These are phyloP conservation scores for Trametopsis cervina DNA, from an alignment of 768 basidiomycete species.

Conservation along the genomic window DNA sequence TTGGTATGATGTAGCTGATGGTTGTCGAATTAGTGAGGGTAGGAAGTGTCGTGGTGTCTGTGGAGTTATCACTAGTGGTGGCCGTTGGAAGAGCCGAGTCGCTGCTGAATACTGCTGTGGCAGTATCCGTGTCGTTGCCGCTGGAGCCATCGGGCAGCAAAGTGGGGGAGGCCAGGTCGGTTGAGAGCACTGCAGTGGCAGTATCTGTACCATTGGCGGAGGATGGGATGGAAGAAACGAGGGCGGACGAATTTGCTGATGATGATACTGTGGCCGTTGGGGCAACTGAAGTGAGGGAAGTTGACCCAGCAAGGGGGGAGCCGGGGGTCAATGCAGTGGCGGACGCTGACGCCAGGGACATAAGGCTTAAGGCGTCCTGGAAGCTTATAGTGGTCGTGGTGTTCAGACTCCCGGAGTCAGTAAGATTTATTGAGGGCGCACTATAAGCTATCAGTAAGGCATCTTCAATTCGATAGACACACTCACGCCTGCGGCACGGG, in stretches of 20 bases:
- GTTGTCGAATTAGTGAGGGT: neutral
- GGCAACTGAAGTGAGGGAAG: conserved; percentile 1
- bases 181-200: neutral
- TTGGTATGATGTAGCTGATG: neutral
- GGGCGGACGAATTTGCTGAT: neutral
- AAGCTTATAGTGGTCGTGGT: neutral
- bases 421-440: neutral
- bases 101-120: neutral
- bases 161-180: neutral
- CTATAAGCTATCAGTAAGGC: neutral
- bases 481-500: conserved; percentile 2
- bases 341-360: neutral
- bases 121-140: neutral
- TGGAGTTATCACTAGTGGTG: neutral
- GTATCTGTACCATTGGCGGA: neutral
- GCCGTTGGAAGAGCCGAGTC: neutral
- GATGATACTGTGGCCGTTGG: neutral
- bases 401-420: neutral
- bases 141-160: neutral
- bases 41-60: neutral
- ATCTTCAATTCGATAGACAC: neutral
- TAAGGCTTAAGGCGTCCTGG: neutral
- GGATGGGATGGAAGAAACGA: neutral
- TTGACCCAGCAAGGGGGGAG: neutral
- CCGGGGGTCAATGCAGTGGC: neutral